Evolutionary conservation across 2,329 filamentous ascomycete genomes (phyloP), one percentile per base, ranked within the genome.

Genomic region (Aaosphaeria pasadenensis): DNA sequence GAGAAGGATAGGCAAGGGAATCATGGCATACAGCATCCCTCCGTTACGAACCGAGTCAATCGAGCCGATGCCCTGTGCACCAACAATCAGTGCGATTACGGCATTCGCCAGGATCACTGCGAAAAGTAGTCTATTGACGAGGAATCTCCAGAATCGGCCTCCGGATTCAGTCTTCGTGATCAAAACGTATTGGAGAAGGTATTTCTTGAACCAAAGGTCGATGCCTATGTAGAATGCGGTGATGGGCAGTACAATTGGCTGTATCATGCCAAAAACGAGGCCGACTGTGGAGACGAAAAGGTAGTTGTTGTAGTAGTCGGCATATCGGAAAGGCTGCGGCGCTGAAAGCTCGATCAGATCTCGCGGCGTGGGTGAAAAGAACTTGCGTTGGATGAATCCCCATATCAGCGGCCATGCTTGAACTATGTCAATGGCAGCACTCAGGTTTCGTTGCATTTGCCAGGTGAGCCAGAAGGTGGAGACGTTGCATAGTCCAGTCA

Each of bases 261-360:
- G 92, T 41, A 97, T 79, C 2, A 85, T 84, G 1, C 87, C 85
- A 64, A 92, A 96, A 59, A 85, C 89, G 9, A 97, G 77, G 0
- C 89, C 87, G 28, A 96, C 88, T 0, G 91, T 96, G 24, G 87
- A 77, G 71, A 97, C 96, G 74, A 89, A 97, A 30, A 97, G 78
- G 69, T 96, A 96, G 69, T 95, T 96, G 72, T 96, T 97, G 80
- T 96, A 97, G 72, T 97, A 96, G 57, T 85, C 90, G 49, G 92
- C 90, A 63, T 96, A 97, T 55, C 96, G 90, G 67, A 99, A 96
- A 0, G 89, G 78, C 7, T 89, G 91, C 1, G 94, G 94, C 1
- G 94, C 92, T 1, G 91, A 95, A 63, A 95, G 83, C 70, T 96
- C 91, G 57, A 97, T 97, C 59, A 94, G 77, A 68, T 96, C 87